A percentile compares a stretch with the other conserved stretches of the same genome.
These are phyloP conservation scores for Phallus indusiatus DNA, from an alignment of 768 basidiomycete genomes.

Conservation along the genomic window DNA sequence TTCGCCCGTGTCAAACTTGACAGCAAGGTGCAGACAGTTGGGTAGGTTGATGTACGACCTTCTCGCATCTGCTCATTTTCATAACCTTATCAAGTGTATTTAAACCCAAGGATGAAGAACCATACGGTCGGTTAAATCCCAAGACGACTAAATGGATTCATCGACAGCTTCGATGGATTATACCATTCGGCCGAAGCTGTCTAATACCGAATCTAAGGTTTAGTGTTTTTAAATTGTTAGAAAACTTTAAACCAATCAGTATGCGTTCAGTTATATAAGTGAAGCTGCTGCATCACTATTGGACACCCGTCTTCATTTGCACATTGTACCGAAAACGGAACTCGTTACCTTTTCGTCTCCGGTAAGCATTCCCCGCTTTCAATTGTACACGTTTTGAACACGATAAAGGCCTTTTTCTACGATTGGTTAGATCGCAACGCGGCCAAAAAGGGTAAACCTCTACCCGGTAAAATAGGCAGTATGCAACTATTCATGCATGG, in stretches of 20 bases:
- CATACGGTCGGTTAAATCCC: conserved; percentile 80
- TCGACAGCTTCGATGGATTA: conserved; percentile 80
- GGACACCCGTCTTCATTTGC: conserved; percentile 59
- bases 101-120: conserved; percentile 88
- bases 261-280: conserved; percentile 61
- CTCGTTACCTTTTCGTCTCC: conserved; percentile 76
- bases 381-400: conserved; percentile 4
- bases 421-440: conserved; percentile 83
- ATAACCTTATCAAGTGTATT: conserved; percentile 49
- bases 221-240: background rate
- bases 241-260: background rate
- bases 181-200: conserved; percentile 83
- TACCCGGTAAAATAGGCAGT: conserved; percentile 85
- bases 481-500: conserved; percentile 87
- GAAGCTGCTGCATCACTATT: conserved; percentile 84
- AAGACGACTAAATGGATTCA: conserved; percentile 93
- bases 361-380: conserved; percentile 19
- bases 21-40: conserved; percentile 67
- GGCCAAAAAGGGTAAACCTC: conserved; percentile 70
- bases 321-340: conserved; percentile 82
- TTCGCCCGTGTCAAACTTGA: conserved; percentile 82
- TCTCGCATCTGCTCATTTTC: background rate
- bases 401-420: conserved; percentile 73
- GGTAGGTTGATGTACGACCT: conserved; percentile 37
- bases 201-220: conserved; percentile 87